Base-by-base conservation (phyloP, 2,329 filamentous ascomycete species). In the Fusarium chlamydosporum region DNA sequence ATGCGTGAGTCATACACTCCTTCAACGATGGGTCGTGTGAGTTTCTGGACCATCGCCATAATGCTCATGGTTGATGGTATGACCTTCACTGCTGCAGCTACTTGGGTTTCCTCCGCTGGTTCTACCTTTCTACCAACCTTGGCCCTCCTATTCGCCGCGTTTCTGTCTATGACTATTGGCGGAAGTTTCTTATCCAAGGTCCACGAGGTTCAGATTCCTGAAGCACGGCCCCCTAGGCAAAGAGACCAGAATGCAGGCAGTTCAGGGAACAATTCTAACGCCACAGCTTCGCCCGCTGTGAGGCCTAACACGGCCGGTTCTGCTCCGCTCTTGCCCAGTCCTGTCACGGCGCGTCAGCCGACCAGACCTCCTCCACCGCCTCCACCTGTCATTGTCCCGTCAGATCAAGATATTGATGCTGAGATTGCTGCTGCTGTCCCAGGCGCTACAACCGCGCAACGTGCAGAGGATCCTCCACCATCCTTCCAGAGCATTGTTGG, bases 1-100 rank as follows among this genome's bases (percentile, higher is more conserved):
- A 89, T 90, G 81, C 86, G 85, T 67, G 88, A 91, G 73, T 86
- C 88, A 1, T 89, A 83, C 46, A 91, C 89, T 9, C 89, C 89
- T 4, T 91, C 89, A 0, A 91, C 89, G 3, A 82, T 91, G 70
- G 88, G 87, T 5, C 83, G 89, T 18, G 84, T 91, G 71, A 91
- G 89, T 76, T 89, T 91, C 74, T 85, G 85, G 74, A 90, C 88
- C 0, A 82, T 86, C 26, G 83, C 83, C 51, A 83, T 86, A 67
- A 90, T 91, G 86, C 80, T 89, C 33, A 80, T 91, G 59, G 86
- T 86, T 16, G 89, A 91, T 70, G 87, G 86, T 12, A 80, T 90
- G 66, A 80, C 86, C 5, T 89, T 90, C 67, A 81, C 82, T 4
- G 82, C 82, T n/a, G 84, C 84, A n/a, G 82, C 81, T 12, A 85